These are phyloP conservation scores for Tuber calosporum DNA, from an alignment of 495 filamentous ascomycete species.

Conservation along the genomic window DNA sequence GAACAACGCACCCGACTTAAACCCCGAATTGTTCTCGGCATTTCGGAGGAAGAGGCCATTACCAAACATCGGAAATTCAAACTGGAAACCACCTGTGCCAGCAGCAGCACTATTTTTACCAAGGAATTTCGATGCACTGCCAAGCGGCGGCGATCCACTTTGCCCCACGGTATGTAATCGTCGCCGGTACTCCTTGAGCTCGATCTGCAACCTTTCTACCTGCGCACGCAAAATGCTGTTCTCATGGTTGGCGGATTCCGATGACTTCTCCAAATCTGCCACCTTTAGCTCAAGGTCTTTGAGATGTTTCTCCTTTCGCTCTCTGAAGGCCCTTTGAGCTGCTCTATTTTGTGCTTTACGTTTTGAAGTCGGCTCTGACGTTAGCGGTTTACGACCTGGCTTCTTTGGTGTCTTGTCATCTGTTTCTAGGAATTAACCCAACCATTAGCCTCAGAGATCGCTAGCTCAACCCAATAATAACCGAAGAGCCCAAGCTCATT, in stretches of 20 bases:
- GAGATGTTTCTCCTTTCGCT: slow-evolving; percentile 95
- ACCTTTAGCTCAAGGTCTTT: slow-evolving; percentile 96
- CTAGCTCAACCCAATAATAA: not conserved
- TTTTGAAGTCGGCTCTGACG: slow-evolving; percentile 92
- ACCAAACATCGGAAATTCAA: slow-evolving; percentile 92
- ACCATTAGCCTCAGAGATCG: slow-evolving; percentile 22
- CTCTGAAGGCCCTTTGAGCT: slow-evolving; percentile 91
- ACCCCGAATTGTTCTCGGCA: slow-evolving; percentile 8
- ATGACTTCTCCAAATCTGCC: slow-evolving; percentile 78
- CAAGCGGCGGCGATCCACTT: slow-evolving; percentile 12
- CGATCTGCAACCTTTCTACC: slow-evolving; percentile 76
- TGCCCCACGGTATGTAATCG: slow-evolving; percentile 34
- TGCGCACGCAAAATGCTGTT: slow-evolving; percentile 76
- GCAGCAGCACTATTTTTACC: slow-evolving; percentile 46
- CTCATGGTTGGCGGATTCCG: slow-evolving; percentile 74
- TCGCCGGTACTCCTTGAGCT: slow-evolving; percentile 68
- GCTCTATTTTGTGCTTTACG: slow-evolving; percentile 97
- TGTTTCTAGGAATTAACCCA: slow-evolving; percentile 29
- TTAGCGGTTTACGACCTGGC: slow-evolving; percentile 91
- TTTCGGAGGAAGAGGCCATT: slow-evolving; percentile 31
- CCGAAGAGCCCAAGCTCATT: not conserved
- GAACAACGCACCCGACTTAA: slow-evolving; percentile 23
- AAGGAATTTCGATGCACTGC: slow-evolving; percentile 33
- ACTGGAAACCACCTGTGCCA: slow-evolving; percentile 77
- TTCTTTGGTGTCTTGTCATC: slow-evolving; percentile 78